A percentile compares a stretch with the other conserved stretches of the same genome.
These are phyloP conservation scores for Epichloe sp. DNA, from an alignment of 2,329 filamentous ascomycete species.

Conservation along the genomic window DNA sequence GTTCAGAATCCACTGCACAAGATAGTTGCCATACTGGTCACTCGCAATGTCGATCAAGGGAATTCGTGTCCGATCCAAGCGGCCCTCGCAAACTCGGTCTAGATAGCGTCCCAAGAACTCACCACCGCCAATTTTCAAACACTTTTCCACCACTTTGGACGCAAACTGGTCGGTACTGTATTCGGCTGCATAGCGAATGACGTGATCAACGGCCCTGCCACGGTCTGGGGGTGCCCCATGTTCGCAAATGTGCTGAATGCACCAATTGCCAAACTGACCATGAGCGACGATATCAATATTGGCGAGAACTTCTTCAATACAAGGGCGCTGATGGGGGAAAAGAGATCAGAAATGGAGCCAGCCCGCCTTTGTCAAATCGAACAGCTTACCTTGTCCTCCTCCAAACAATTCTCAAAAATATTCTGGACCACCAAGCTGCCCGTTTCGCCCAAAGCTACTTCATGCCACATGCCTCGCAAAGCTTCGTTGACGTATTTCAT, in stretches of 20 bases:
- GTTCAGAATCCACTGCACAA: conserved; percentile 93
- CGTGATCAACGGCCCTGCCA: conserved; percentile 86
- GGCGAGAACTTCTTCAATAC: conserved; percentile 87
- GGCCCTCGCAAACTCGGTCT: conserved; percentile 84
- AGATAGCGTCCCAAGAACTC: conserved; percentile 91
- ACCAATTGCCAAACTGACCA: conserved; percentile 98
- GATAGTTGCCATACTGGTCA: conserved; percentile 97
- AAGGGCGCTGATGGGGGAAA: conserved; percentile 58
- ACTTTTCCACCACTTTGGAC: conserved; percentile 98
- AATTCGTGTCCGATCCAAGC: conserved; percentile 82
- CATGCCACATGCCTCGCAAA: conserved; percentile 93
- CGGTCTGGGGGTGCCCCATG: conserved; percentile 91
- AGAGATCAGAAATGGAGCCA: background rate
- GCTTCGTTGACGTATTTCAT: conserved; percentile 98
- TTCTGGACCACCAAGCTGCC: conserved; percentile 97
- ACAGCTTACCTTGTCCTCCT: conserved; percentile 77
- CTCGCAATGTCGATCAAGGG: conserved; percentile 96
- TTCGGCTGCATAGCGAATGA: conserved; percentile 82
- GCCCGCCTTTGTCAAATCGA: background rate
- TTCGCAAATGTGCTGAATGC: conserved; percentile 98
- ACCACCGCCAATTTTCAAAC: conserved; percentile 83
- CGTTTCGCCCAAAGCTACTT: conserved; percentile 92
- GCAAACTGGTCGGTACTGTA: conserved; percentile 99
- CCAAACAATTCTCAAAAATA: conserved; percentile 97
- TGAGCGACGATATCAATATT: conserved; percentile 96